These are phyloP conservation scores for Trichoderma breve DNA, from an alignment of 2,329 filamentous ascomycete genomes.

Conservation along the genomic window DNA sequence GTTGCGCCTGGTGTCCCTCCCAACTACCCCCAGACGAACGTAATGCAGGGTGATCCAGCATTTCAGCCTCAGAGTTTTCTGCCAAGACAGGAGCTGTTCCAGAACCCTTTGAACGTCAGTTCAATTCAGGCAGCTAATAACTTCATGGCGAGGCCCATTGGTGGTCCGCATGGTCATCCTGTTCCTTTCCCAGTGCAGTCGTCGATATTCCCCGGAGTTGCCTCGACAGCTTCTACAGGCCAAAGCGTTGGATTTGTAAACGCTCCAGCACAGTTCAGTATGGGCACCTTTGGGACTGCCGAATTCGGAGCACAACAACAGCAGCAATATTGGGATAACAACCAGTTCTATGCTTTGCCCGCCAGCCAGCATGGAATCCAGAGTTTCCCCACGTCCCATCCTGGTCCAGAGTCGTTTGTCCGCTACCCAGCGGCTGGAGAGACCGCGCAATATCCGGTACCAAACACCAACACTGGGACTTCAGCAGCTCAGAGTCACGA, in stretches of 20 bases:
- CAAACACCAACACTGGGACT: background rate
- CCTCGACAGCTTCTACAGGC: background rate
- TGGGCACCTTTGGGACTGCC: background rate
- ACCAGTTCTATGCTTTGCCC: constrained; percentile 1
- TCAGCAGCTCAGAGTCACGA: background rate
- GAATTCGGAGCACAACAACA: background rate
- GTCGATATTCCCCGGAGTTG: background rate
- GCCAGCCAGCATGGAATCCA: constrained; percentile 1
- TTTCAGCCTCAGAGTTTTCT: background rate
- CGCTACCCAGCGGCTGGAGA: background rate
- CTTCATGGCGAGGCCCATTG: background rate
- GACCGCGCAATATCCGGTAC: background rate
- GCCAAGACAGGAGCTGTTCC: background rate
- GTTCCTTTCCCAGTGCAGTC: background rate
- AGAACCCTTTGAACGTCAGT: constrained; percentile 17
- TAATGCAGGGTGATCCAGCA: background rate
- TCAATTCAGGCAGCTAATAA: background rate
- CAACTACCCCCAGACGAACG: background rate
- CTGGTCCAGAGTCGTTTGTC: background rate
- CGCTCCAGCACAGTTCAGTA: background rate
- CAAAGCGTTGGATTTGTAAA: background rate
- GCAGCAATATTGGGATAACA: background rate
- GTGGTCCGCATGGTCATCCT: background rate
- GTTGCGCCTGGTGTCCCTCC: background rate
- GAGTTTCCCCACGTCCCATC: background rate